Base-by-base conservation (phyloP, 176 grass and related monocot genomes). In the Metroxylon sagu region DNA sequence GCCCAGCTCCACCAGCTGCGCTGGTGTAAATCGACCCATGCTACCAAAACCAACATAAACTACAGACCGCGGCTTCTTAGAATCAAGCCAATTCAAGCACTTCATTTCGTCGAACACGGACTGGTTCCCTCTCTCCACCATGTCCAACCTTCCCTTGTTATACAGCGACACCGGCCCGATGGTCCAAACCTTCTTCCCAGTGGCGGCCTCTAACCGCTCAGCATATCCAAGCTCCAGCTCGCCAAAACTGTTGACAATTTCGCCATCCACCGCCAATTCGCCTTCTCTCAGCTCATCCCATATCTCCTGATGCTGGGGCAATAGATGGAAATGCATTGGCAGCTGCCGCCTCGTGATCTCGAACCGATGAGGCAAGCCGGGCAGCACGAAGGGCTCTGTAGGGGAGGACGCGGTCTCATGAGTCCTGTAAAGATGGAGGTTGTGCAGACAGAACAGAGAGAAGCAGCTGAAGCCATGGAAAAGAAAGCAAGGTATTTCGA, bases 11-110 rank as follows among this genome's bases (percentile, higher is more conserved):
- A 68, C 65, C 14, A 95, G 14, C 58, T 89, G 89, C 59, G 70
- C 54, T 0, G 74, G 39, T 0, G 81, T 67, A 26, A 95, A 19
- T 60, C 26, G 8, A 23, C 74, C 81, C 10, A 7, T 18, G 56
- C 81, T 95, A 61, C 85, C 89, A 50, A 95, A 95, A 73, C 81
- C 79, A 21, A 89, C 82, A 53, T 89, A 89, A 54, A 95, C 57
- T 18, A 95, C 82, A 16, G 85, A 85, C 17, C n/a, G 68, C 7
- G n/a, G 1, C 35, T 59, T 71, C 82, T 68, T 83, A 12, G 69
- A 49, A 28, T 85, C 62, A 28, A 95, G 79, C 89, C n/a, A 85
- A 89, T 27, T 60, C n/a, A n/a, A n/a, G n/a, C n/a, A n/a, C 23
- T 10, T 55, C 61, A 48, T 53, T 3, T 71, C 56, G 10, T 85